Conservation (phyloP, 2,329 filamentous ascomycete species). For the Talaromyces pinophilus region DNA sequence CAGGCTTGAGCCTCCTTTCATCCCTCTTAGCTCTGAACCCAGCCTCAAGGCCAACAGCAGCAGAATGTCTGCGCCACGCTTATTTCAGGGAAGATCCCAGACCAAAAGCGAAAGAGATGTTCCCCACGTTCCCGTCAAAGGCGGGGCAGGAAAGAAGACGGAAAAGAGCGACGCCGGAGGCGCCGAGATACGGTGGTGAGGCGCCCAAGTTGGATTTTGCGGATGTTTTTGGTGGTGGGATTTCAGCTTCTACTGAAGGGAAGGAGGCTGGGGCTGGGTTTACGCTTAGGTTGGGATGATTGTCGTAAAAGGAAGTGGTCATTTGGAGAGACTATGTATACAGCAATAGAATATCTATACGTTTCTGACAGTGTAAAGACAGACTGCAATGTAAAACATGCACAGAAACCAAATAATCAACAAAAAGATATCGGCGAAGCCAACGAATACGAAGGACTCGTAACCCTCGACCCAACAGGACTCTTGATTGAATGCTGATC, state of each 20-base stretch:
- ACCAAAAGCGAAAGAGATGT: slow-evolving; percentile 87
- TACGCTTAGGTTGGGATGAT: slow-evolving; percentile 59
- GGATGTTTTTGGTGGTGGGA: slow-evolving; percentile 67
- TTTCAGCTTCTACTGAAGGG: slow-evolving; percentile 54
- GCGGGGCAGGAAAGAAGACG: slow-evolving; percentile 84
- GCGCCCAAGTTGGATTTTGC: slow-evolving; percentile 66
- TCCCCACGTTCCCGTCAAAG: slow-evolving; percentile 95
- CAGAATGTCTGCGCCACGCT: slow-evolving; percentile 71
- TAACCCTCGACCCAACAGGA: slow-evolving; percentile 1
- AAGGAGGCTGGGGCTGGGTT: slow-evolving; percentile 62
- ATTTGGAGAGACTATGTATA: background rate
- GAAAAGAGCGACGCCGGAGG: slow-evolving; percentile 73
- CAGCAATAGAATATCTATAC: slow-evolving; percentile 8
- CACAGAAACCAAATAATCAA: background rate
- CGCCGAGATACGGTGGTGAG: slow-evolving; percentile 75
- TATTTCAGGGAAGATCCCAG: slow-evolving; percentile 90
- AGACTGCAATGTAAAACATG: background rate
- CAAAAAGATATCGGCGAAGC: slow-evolving; percentile 17
- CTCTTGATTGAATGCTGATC: slow-evolving; percentile 1
- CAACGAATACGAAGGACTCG: slow-evolving; percentile 16
- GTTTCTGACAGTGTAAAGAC: background rate
- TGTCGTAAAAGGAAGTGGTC: background rate
- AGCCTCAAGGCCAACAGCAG: slow-evolving; percentile 66
- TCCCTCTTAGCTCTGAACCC: slow-evolving; percentile 76
- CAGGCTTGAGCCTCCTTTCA: slow-evolving; percentile 70